phyloP scores from a whole-genome alignment of 1,284 basidiomycete genomes.

The Waitea zeae region DNA sequence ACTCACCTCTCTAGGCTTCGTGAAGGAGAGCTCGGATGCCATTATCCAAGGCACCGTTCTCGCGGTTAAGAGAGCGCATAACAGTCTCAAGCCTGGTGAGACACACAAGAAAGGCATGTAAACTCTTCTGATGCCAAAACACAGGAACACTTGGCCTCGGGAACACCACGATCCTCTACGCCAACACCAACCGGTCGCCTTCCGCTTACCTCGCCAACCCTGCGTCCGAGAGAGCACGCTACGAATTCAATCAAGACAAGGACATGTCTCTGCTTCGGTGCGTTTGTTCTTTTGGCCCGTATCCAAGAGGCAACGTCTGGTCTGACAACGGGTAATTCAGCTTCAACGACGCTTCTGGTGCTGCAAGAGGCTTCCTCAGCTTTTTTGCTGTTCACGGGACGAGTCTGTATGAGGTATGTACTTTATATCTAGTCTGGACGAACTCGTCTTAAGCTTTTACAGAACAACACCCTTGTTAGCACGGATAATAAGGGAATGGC shows the following conservation, averaged over 20 bases:
- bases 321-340: slow-evolving; percentile 11
- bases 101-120: no score
- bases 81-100: slow-evolving; percentile 41
- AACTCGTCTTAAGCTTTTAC: slow-evolving; percentile 2
- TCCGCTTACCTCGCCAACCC: slow-evolving; percentile 62
- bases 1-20: slow-evolving; percentile 58
- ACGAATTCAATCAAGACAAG: slow-evolving; percentile 57
- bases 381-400: slow-evolving; percentile 77
- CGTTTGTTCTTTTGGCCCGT: no score
- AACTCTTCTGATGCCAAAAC: no score
- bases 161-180: no score
- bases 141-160: no score
- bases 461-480: slow-evolving; percentile 69
- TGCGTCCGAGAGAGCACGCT: slow-evolving; percentile 41
- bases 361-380: slow-evolving; percentile 45
- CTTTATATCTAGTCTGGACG: neutral
- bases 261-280: slow-evolving; percentile 35
- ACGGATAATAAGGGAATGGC: slow-evolving; percentile 75
- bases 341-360: slow-evolving; percentile 40
- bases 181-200: slow-evolving; percentile 61
- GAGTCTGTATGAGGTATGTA: slow-evolving; percentile 47
- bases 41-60: slow-evolving; percentile 53
- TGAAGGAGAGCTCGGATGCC: slow-evolving; percentile 48
- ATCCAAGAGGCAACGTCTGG: no score
- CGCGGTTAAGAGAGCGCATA: slow-evolving; percentile 54